Conservation (phyloP, 2,329 filamentous ascomycete genomes). For the Teratosphaeria nubilosa region DNA sequence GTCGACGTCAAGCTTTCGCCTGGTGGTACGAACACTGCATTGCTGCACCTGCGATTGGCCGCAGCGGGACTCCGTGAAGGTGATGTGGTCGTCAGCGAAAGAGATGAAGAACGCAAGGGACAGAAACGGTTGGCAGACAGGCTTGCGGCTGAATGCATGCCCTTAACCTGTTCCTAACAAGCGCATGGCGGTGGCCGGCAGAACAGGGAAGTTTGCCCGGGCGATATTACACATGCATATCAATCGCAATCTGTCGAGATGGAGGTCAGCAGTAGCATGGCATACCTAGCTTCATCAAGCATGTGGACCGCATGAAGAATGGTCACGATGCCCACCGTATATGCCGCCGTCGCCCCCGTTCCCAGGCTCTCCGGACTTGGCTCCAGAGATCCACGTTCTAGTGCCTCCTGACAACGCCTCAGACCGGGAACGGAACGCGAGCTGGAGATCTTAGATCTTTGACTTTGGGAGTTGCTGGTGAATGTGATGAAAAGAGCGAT, state of each 20-base stretch:
- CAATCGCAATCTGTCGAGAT: background rate
- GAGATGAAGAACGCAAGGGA: background rate
- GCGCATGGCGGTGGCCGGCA: background rate
- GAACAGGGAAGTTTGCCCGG: background rate
- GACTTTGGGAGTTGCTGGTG: background rate
- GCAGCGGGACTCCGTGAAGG: background rate
- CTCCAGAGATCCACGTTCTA: background rate
- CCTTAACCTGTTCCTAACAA: conserved; percentile 1
- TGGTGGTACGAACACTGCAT: background rate
- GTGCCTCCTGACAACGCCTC: background rate
- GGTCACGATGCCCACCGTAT: background rate
- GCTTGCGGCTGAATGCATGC: background rate
- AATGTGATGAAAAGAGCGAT: background rate
- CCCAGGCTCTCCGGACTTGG: background rate
- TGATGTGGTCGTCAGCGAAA: background rate
- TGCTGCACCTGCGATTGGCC: background rate
- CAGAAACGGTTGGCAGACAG: background rate
- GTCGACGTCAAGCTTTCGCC: background rate
- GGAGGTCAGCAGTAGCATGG: background rate
- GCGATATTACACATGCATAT: background rate
- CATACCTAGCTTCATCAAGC: background rate
- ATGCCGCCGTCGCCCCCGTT: background rate
- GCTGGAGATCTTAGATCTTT: background rate
- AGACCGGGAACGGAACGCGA: background rate
- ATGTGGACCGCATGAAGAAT: background rate